Percentiles rank a stretch among this genome's conserved stretches.
Evolutionary conservation across 768 basidiomycete genomes (phyloP).

Genomic region (Cubamyces sp.): DNA sequence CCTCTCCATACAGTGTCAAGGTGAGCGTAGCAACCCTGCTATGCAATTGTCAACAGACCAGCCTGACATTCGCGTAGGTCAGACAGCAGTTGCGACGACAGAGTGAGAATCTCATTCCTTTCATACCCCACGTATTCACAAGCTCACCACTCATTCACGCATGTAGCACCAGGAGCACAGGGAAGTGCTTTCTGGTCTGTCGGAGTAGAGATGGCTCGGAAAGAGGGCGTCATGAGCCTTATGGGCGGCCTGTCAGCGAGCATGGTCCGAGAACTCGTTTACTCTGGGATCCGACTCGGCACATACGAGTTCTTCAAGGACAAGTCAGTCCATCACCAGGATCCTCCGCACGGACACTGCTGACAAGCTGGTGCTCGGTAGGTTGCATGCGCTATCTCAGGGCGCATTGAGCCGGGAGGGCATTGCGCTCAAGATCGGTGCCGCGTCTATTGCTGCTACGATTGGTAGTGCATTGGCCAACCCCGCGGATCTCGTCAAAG

Average conservation of each 20-base stretch:
- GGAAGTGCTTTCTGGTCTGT: slow-evolving; percentile 40
- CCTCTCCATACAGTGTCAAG: slow-evolving; percentile 30
- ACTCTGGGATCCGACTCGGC: slow-evolving; percentile 41
- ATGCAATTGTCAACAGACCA: neutral
- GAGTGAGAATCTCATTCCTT: slow-evolving; percentile 20
- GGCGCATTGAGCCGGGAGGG: slow-evolving; percentile 38
- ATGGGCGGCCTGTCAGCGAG: slow-evolving; percentile 40
- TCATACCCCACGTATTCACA: neutral
- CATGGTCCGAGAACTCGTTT: slow-evolving; percentile 41
- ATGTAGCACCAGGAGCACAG: slow-evolving; percentile 33
- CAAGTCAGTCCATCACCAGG: slow-evolving; percentile 27
- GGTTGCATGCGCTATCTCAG: slow-evolving; percentile 29
- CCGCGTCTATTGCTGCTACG: slow-evolving; percentile 37
- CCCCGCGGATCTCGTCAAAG: slow-evolving; percentile 43
- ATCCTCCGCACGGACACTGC: neutral
- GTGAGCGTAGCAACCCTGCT: slow-evolving; percentile 12
- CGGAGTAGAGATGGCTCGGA: slow-evolving; percentile 39
- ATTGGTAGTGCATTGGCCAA: slow-evolving; percentile 42
- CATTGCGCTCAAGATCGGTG: slow-evolving; percentile 38
- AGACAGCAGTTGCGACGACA: slow-evolving; percentile 40
- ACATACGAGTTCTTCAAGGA: slow-evolving; percentile 45
- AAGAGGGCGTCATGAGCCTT: slow-evolving; percentile 38
- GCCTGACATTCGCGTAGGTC: slow-evolving; percentile 28
- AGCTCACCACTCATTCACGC: neutral
- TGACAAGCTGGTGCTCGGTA: neutral